A percentile compares a stretch with the other conserved stretches of the same genome.
These are phyloP conservation scores for Daldinia decipiens DNA, from an alignment of 495 filamentous ascomycete species.

Conservation along the genomic window DNA sequence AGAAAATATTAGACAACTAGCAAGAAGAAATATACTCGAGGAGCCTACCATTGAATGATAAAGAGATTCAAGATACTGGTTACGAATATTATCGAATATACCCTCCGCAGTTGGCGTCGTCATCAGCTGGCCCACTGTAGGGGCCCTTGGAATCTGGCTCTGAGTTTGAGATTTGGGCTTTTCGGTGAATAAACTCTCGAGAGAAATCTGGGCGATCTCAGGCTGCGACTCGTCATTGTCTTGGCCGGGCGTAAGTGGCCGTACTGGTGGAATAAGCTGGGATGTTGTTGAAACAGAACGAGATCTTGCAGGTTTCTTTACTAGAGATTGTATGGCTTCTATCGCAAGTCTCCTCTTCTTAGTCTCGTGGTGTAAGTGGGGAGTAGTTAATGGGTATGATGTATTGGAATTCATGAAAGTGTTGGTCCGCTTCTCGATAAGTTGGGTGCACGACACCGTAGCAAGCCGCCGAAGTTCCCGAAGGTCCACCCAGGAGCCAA, in stretches of 20 bases:
- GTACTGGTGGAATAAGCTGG: slow-evolving; percentile 30
- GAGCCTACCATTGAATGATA: slow-evolving; percentile 82
- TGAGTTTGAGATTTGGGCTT: slow-evolving; percentile 12
- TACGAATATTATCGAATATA: slow-evolving; percentile 72
- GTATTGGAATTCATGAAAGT: slow-evolving; percentile 18
- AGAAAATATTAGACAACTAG: slow-evolving; percentile 39
- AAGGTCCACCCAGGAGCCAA: slow-evolving; percentile 72
- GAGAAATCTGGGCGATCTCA: slow-evolving; percentile 17
- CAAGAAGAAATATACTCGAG: background rate
- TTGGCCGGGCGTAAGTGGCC: slow-evolving; percentile 21
- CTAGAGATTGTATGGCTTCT: slow-evolving; percentile 60
- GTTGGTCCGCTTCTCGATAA: slow-evolving; percentile 34
- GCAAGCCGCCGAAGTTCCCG: slow-evolving; percentile 56
- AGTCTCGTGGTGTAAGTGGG: slow-evolving; percentile 53
- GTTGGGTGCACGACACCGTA: slow-evolving; percentile 49
- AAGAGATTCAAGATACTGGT: slow-evolving; percentile 86
- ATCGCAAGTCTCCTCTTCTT: slow-evolving; percentile 64
- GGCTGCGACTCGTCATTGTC: slow-evolving; percentile 10
- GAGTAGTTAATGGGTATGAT: slow-evolving; percentile 47
- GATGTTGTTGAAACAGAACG: slow-evolving; percentile 45
- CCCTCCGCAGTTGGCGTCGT: slow-evolving; percentile 65
- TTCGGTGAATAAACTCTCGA: slow-evolving; percentile 15
- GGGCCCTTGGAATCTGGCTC: slow-evolving; percentile 1
- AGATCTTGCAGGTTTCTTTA: slow-evolving; percentile 52
- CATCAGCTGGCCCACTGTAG: slow-evolving; percentile 35